Percentiles rank a stretch among this genome's conserved stretches.
Evolutionary conservation across 164 flowering plant species (phyloP).

Genomic region (Platanus orientalis): DNA sequence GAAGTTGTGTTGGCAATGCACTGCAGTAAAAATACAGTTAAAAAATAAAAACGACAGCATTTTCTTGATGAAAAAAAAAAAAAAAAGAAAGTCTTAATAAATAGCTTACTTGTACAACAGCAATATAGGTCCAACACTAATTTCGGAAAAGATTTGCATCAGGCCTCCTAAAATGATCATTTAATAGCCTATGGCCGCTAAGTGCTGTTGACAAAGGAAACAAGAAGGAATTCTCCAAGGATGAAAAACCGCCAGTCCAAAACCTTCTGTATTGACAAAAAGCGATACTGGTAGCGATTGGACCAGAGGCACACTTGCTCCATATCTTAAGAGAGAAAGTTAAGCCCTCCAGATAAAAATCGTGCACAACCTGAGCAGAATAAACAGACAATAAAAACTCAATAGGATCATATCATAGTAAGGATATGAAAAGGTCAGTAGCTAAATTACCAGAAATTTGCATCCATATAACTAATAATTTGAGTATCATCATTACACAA

Average conservation of each 20-base stretch:
- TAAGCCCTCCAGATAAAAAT: slow-evolving; percentile 29
- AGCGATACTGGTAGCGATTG: slow-evolving; percentile 44
- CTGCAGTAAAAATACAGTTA: slow-evolving; percentile 24
- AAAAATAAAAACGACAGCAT: no score
- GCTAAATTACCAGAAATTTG: no score
- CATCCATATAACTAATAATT: no score
- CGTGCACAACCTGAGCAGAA: slow-evolving; percentile 43
- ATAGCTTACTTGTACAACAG: slow-evolving; percentile 49
- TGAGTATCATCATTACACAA: no score
- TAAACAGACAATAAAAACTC: neutral
- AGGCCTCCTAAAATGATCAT: slow-evolving; percentile 48
- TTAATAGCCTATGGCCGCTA: slow-evolving; percentile 41
- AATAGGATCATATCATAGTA: no score
- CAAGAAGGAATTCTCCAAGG: slow-evolving; percentile 64
- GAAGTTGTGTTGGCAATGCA: slow-evolving; percentile 44
- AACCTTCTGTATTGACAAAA: slow-evolving; percentile 71
- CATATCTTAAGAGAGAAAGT: slow-evolving; percentile 52
- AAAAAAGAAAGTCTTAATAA: neutral
- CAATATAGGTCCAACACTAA: slow-evolving; percentile 52
- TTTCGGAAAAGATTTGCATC: slow-evolving; percentile 51
- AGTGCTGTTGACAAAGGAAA: slow-evolving; percentile 95
- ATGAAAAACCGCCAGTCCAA: slow-evolving; percentile 81
- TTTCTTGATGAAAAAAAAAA: no score
- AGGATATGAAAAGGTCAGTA: no score
- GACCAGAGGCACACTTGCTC: slow-evolving; percentile 65